Conservation (phyloP, 352 stramenopile genomes). For the Pythium coloratum region DNA sequence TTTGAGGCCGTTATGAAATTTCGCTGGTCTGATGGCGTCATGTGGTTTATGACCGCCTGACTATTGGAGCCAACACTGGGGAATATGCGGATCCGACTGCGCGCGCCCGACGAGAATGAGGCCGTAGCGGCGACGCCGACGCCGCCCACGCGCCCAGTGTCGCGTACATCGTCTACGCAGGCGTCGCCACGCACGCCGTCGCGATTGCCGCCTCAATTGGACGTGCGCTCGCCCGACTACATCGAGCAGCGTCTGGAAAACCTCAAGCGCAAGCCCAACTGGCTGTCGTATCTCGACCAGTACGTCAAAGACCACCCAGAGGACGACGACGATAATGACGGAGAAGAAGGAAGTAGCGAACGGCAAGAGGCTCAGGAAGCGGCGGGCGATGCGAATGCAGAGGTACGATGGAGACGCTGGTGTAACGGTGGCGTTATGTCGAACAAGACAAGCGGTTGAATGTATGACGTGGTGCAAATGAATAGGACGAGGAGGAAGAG, state of each 20-base stretch:
- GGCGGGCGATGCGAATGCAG: not conserved
- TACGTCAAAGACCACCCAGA: constrained; percentile 68
- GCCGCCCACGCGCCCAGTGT: not conserved
- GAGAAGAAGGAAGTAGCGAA: constrained; percentile 1
- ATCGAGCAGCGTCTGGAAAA: constrained; percentile 87
- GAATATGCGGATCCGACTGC: constrained; percentile 60
- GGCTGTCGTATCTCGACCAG: constrained; percentile 64
- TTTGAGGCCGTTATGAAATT: not conserved
- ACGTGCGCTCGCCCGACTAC: constrained; percentile 77
- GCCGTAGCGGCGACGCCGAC: constrained; percentile 24
- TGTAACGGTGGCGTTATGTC: not conserved
- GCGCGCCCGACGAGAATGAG: constrained; percentile 55
- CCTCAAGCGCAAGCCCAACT: constrained; percentile 74
- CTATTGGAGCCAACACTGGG: not conserved
- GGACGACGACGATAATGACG: constrained; percentile 29
- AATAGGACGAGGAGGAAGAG: constrained; percentile 11
- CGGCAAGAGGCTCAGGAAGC: not conserved
- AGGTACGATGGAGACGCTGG: not conserved
- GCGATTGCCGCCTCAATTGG: constrained; percentile 44
- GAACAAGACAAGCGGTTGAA: not conserved
- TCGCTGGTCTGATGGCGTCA: not conserved
- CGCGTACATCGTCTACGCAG: constrained; percentile 20
- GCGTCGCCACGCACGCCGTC: constrained; percentile 26
- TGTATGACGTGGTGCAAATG: not conserved
- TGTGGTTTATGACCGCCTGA: constrained; percentile 2